phyloP scores from a whole-genome alignment of 805 yeast genomes.

The Torulaspora indica region DNA sequence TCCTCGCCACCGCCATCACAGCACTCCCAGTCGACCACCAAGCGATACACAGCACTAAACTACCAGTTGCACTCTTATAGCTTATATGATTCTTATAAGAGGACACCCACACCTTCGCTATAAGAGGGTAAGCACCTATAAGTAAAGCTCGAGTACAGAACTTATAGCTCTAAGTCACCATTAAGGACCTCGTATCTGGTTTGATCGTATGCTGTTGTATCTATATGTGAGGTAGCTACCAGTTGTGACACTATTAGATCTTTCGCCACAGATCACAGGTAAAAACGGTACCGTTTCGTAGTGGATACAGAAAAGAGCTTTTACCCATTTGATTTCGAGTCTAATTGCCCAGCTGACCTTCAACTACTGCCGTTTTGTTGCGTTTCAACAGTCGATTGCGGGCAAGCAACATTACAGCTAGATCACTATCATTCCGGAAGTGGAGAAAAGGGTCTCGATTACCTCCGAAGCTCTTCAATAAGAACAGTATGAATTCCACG shows the following conservation, averaged over 20 bases:
- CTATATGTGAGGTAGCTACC: not conserved
- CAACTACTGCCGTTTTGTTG: constrained; percentile 23
- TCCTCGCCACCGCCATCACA: constrained; percentile 4
- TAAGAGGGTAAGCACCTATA: not conserved
- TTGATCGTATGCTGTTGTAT: not conserved
- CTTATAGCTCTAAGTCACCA: not conserved
- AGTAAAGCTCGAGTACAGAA: not conserved
- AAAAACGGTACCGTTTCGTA: not conserved
- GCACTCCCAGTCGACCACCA: not conserved
- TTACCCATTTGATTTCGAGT: not conserved
- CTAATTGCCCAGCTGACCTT: not conserved
- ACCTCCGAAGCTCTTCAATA: constrained; percentile 11
- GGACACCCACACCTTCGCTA: not conserved
- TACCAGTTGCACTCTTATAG: not conserved
- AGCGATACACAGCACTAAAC: not conserved
- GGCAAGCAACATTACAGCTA: constrained; percentile 8
- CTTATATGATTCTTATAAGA: not conserved
- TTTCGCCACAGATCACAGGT: not conserved
- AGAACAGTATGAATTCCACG: constrained; percentile 9
- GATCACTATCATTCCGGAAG: constrained; percentile 21
- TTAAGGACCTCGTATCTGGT: not conserved
- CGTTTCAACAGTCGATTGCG: constrained; percentile 14
- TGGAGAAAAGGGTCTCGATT: constrained; percentile 16
- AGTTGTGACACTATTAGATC: not conserved
- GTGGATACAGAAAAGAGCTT: not conserved